Evolutionary conservation across 2,329 filamentous ascomycete genomes (phyloP).

Genomic region (Fonsecaea multimorphosa): DNA sequence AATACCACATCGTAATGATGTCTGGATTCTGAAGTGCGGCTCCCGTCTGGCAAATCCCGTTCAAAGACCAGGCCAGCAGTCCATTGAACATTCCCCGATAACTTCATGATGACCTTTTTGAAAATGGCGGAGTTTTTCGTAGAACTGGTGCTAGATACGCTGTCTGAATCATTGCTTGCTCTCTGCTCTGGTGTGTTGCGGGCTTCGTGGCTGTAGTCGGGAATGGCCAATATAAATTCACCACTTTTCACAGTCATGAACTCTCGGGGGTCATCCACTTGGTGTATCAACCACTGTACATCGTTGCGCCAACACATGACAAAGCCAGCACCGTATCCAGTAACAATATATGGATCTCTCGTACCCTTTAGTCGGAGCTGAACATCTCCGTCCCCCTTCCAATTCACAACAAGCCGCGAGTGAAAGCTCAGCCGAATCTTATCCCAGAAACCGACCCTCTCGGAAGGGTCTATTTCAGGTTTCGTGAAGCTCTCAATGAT

Average conservation of each 20-base stretch:
- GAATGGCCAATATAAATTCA: slow-evolving; percentile 91
- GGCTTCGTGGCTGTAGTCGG: slow-evolving; percentile 89
- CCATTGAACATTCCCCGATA: slow-evolving; percentile 95
- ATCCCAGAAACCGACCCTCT: slow-evolving; percentile 97
- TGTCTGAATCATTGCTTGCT: slow-evolving; percentile 60
- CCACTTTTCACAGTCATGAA: slow-evolving; percentile 97
- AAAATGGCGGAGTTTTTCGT: slow-evolving; percentile 79
- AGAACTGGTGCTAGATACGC: slow-evolving; percentile 66
- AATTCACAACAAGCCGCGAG: slow-evolving; percentile 83
- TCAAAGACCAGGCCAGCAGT: slow-evolving; percentile 91
- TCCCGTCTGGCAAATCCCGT: slow-evolving; percentile 72
- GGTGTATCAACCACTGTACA: slow-evolving; percentile 83
- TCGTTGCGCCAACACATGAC: slow-evolving; percentile 99
- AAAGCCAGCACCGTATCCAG: slow-evolving; percentile 90
- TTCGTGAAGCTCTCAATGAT: slow-evolving; percentile 97
- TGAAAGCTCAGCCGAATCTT: slow-evolving; percentile 95
- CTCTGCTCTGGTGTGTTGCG: slow-evolving; percentile 62
- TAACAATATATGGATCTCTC: slow-evolving; percentile 90
- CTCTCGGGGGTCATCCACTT: slow-evolving; percentile 82
- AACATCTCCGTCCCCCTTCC: slow-evolving; percentile 95
- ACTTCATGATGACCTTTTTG: slow-evolving; percentile 98
- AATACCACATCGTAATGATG: slow-evolving; percentile 92
- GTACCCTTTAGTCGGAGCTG: slow-evolving; percentile 90
- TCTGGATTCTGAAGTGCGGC: slow-evolving; percentile 83
- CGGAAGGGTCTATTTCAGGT: slow-evolving; percentile 89